Evolutionary conservation across 306 rosid species (phyloP), one percentile per base, ranked within the genome.

Genomic region (Sophora flavescens): DNA sequence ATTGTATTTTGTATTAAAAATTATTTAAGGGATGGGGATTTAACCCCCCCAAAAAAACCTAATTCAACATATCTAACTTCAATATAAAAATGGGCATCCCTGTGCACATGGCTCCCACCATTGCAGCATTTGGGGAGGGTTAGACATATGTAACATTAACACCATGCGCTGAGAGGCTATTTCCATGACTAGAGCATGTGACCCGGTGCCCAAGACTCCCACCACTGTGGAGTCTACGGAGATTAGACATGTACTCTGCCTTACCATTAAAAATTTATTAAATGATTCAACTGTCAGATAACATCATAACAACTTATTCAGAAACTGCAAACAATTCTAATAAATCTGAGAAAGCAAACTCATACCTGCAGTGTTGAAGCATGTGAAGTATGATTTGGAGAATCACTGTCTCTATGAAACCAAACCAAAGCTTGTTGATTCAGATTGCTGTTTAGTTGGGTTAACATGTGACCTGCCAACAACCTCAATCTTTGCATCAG

Each of bases 351-450:
- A 62, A 30, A 68, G 57, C 63, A 76, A 52, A 26, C 8, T 6
- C 53, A 63, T 57, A 92, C 99, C 99, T 89, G 87, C 60, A 81
- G 89, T 32, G 75, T 72, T 74, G 89, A 84, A 61, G 78, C 61
- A 58, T 80, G 32, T 32, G 82, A 77, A 14, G 64, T 16, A 45
- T 35, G 77, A 72, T 83, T 47, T 39, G 83, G 76, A 70, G 76
- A 84, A 84, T 84, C 85, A 47, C 13, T 38, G 33, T 64, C 74
- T 64, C 35, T 82, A 8, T 13, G 58, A 32, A 53, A 35, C 44
- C 53, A 48, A 60, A 69, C 72, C n/a, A 81, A 68, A 73, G 17
- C 63, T 17, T 22, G 33, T 38, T 73, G 82, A 39, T 78, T 78
- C 83, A 75, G 70, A 56, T 73, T 57, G 76, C 71, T 59, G 72